Base-by-base conservation (phyloP, 2,329 filamentous ascomycete genomes). In the Neobulgaria alba region DNA sequence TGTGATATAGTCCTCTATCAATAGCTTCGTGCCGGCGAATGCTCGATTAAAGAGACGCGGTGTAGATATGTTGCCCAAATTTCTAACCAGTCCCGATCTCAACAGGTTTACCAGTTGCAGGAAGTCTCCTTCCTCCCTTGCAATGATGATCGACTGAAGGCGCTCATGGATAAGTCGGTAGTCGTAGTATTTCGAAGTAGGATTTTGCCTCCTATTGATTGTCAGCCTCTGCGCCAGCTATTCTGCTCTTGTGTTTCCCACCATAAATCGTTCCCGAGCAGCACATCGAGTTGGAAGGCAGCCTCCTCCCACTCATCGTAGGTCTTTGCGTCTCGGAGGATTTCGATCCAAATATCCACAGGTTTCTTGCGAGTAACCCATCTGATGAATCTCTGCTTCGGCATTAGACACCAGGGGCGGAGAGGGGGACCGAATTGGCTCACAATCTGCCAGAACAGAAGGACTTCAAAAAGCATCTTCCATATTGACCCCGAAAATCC, bases 1-100 rank as follows among this genome's bases (percentile, higher is more conserved):
- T 1, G 81, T 79, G 47, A 94, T 81, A 57, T 95, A 95, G 61
- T 93, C 85, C 57, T 95, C 88, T 47, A 95, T 93, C 35, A 95
- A 66, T 39, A 85, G 75, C 60, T 95, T 95, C 1, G 89, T 95
- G 12, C 89, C 89, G 1, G 84, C 82, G 58, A 92, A 92, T 10
- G 86, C 83, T 43, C 82, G 75, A 54, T 89, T 89, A 65, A 88
- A 95, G 1, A 95, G 69, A 48, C 79, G 79, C 2, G 85, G 78
- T 1, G 82, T 76, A 1, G 85, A 86, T 53, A 95, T 93, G 59
- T 94, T 93, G 43, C 87, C 89, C n/a, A 94, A 68, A 56, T 95
- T 95, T 26, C 89, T 79, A 20, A 94, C 75, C 14, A 83, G 69
- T 3, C 79, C 87, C 10, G 85, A 87, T 18, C 87, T 81, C 29